Base-by-base conservation (phyloP, 805 yeast genomes). In the Teunomyces panamensis region DNA sequence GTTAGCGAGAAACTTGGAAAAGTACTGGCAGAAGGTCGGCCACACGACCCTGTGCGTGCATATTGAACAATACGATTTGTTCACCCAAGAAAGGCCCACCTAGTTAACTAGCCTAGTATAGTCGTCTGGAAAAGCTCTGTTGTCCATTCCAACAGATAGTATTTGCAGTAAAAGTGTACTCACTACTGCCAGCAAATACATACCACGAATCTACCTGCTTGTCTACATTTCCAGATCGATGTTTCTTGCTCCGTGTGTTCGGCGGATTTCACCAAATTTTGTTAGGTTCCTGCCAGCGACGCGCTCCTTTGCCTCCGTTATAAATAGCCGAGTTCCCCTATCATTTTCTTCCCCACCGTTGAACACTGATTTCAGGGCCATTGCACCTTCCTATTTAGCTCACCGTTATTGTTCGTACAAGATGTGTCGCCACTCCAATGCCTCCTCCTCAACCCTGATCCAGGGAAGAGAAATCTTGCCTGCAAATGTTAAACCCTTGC, bases 381-480 rank as follows among this genome's bases (percentile, higher is more conserved):
- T 29, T 39, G 9, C 36, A 16, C 37, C 16, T 24, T 10, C 16
- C 11, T 10, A 14, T 26, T 10, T 33, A 28, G 33, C 43, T 28
- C 11, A 14, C 27, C 43, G 43, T 29, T 30, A 27, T 11, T 39
- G 43, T 26, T 39, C 43, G n/a, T 39, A 39, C 43, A 28, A 28
- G 10, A 42, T 42, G 44, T 42, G 44, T 30, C 44, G 44, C 44
- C 44, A 42, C 29, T 29, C 44, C 26, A 29, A 30, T 20, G 20
- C 37, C n/a, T 20, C 30, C 27, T 42, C 44, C 36, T 37, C 41
- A 11, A 37, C 41, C 17, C 41, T 24, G 27, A 29, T 26, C 30
- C 37, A 30, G 36, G 67, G 61, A 26, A 64, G 77, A 49, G 76
- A 73, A 52, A 69, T 73, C 9, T 67, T 74, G 51, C 78, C 78